Evolutionary conservation across 1,284 basidiomycete genomes (phyloP).

Genomic region (Trametes versicolor): DNA sequence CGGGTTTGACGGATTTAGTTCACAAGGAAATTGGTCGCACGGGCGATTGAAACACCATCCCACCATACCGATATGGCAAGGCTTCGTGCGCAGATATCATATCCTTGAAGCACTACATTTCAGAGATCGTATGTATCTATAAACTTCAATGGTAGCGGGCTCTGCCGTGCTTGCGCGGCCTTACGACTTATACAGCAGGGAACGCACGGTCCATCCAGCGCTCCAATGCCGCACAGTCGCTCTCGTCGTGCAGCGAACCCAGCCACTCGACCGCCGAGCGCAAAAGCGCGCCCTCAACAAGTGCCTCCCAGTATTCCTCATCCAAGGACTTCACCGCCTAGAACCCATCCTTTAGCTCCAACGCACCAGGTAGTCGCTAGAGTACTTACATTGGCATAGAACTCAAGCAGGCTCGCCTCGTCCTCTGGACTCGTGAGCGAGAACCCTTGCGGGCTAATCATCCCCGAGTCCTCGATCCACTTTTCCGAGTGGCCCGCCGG

Average conservation of each 20-base stretch:
- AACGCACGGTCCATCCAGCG: neutral
- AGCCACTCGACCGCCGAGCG: conserved; percentile 22
- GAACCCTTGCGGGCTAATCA: conserved; percentile 2
- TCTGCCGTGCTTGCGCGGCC: too few relatives aligned
- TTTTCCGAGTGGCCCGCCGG: conserved; percentile 5
- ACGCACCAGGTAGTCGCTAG: neutral
- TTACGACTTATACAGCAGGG: too few relatives aligned
- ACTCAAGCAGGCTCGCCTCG: conserved; percentile 5
- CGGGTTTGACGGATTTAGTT: too few relatives aligned
- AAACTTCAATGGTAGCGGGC: too few relatives aligned
- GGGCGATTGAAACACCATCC: too few relatives aligned
- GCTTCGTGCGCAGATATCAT: too few relatives aligned
- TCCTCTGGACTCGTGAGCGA: conserved; percentile 15
- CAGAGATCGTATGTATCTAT: too few relatives aligned
- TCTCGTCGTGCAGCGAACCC: neutral
- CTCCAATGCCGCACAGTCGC: neutral
- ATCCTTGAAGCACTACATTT: too few relatives aligned
- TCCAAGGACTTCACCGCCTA: conserved; percentile 13
- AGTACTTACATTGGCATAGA: conserved; percentile 12
- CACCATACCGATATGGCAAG: too few relatives aligned
- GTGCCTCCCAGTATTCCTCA: conserved; percentile 18
- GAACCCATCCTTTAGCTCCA: neutral
- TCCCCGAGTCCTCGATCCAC: too few relatives aligned
- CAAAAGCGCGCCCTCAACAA: conserved; percentile 15
- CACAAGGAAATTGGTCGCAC: too few relatives aligned